Percentiles rank a stretch among this genome's conserved stretches.
Conservation (phyloP, 179 eudicot species). For the Actinidia arguta region DNA sequence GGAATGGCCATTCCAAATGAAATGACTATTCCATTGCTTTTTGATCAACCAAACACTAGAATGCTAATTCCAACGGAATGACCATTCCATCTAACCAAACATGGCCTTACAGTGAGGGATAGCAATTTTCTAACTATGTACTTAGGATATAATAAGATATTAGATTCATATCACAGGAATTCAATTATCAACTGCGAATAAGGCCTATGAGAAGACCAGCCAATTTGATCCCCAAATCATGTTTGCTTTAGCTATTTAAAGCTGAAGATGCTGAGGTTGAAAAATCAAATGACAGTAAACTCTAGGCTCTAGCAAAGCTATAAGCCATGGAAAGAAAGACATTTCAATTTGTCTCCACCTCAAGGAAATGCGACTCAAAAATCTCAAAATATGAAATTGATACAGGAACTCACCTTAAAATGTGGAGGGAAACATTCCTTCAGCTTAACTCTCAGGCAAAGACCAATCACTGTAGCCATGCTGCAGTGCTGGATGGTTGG, state of each 20-base stretch:
- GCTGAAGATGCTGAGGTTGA: not conserved
- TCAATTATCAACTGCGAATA: not conserved
- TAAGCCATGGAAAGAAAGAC: constrained; percentile 8
- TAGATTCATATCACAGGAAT: not conserved
- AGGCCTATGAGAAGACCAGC: not conserved
- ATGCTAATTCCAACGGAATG: too few species aligned
- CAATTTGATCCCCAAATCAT: not conserved
- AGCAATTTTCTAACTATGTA: not conserved
- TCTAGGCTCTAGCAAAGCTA: not conserved
- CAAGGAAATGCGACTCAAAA: not conserved
- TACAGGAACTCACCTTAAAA: constrained; percentile 59
- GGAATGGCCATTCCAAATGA: too few species aligned
- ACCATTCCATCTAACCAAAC: too few species aligned
- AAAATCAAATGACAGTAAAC: not conserved
- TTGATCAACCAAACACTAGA: too few species aligned
- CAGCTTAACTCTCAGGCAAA: constrained; percentile 87
- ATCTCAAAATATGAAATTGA: not conserved
- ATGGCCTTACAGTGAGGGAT: too few species aligned
- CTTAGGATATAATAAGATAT: not conserved
- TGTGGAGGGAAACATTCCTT: constrained; percentile 79
- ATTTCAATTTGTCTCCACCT: not conserved
- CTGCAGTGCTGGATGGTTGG: constrained; percentile 93
- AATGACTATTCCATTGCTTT: too few species aligned
- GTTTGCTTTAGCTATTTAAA: not conserved
- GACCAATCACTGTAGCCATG: constrained; percentile 91